Evolutionary conservation across 345 rosid species (phyloP), one percentile per base, ranked within the genome.

Genomic region (Lepidium didymum): DNA sequence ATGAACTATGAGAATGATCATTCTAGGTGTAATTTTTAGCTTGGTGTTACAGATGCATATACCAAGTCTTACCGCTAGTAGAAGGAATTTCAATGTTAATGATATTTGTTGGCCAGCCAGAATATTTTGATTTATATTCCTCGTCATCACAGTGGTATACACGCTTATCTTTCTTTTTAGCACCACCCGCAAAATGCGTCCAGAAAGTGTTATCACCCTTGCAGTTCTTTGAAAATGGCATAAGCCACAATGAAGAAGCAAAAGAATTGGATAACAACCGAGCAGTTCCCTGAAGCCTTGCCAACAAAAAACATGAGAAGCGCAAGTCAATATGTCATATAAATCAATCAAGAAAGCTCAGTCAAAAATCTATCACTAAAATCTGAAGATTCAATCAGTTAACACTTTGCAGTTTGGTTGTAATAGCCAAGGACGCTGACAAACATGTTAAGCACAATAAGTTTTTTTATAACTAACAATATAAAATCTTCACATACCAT

Each of bases 61-160:
- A 16, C 29, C 56, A 64, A 54, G 72, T 69, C 84, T 70, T 79
- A 89, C 99, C 96, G 38, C 66, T 84, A 47, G 71, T 63, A 40
- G 91, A 80, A 84, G 99, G 99, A 69, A 94, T 78, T 84, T 94
- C 99, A 70, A 94, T 85, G 77, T 91, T 91, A 74, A 94, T 78
- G 56, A 94, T 69, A 80, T 94, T 91, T 31, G 99, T 91, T 13
- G 99, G 96, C 92, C 95, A 91, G 50, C 99, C 99, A 77, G 99
- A 91, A 81, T 88, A 91, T 73, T 89, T 89, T 4, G 79, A 79
- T 49, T 40, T 84, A 84, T 77, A 90, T 79, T 94, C 99, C 64
- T 82, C 81, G 38, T 83, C 86, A 63, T 83, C 85, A 76, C 98
- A 93, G 46, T 91, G 87, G 80, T 87, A 89, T 13, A 77, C 69